Base-by-base conservation (phyloP, 768 basidiomycete species). In the Rhizopogon rudus region DNA sequence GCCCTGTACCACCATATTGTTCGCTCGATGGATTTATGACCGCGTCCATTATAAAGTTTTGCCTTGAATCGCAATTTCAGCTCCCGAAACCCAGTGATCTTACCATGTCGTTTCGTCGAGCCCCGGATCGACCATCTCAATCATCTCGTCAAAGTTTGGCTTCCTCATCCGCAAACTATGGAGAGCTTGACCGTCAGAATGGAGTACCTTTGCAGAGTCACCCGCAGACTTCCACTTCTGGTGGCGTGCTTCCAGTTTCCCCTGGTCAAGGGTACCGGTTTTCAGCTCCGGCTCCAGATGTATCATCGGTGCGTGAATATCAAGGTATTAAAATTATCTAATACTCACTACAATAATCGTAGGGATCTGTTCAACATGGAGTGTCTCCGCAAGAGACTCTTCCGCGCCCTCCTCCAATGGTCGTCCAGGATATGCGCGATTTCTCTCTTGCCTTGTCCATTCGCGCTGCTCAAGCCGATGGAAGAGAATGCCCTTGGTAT, bases 401-500 rank as follows among this genome's bases (percentile, higher is more conserved):
- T 14, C 14, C n/a, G 16, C 9, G 8, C 31, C 12, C 37, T 12
- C 13, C 8, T 20, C 14, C 31, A 37, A 40, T 40, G 33, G 10
- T 14, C 9, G 1, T 50, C 20, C n/a, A 2, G 5, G 7, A 50
- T 40, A 4, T 17, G 17, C 25, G 25, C 9, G 22, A 52, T 22
- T 52, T 52, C n/a, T 17, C 37, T 41, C 40, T 52, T 8, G 51
- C 51, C 1, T 14, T 42, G 10, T 28, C 40, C 12, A 52, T 52
- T 6, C 51, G 13, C n/a, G 51, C 17, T 3, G 51, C 51, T 17
- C 20, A 52, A 17, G 28, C 3, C 6, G 51, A 52, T 52, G 14
- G 3, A 7, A 40, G 51, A 17, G 51, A 52, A 17, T 52, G 51
- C 16, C 25, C 40, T 6, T 52, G 51, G 51, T 52, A 52, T n/a